Percentiles rank a stretch among this genome's conserved stretches.
phyloP scores from a whole-genome alignment of 2,329 filamentous ascomycete genomes.

The Zymoseptoria pseudotritici region DNA sequence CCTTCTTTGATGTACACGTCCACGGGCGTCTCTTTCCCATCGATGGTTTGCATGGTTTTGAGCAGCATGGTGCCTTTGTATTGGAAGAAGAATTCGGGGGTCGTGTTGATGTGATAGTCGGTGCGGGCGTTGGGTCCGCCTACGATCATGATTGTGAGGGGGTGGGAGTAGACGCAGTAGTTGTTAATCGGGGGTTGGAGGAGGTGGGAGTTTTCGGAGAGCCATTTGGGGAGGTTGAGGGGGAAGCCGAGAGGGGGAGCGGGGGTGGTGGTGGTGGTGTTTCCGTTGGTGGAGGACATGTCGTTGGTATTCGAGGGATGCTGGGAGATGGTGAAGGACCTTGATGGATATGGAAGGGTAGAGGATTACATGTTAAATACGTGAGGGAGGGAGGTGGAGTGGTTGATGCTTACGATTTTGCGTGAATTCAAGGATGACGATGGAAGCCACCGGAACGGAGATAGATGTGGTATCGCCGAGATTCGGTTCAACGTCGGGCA shows the following conservation, averaged over 20 bases:
- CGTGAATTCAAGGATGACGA: background rate
- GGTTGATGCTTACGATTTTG: background rate
- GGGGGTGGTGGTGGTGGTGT: background rate
- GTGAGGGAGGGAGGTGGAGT: background rate
- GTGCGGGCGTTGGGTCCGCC: constrained; percentile 93
- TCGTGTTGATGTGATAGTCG: constrained; percentile 97
- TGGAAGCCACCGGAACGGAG: background rate
- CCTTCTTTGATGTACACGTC: constrained; percentile 89
- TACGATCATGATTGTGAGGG: constrained; percentile 84
- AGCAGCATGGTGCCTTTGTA: constrained; percentile 89
- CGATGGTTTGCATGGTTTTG: constrained; percentile 68
- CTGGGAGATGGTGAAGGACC: background rate
- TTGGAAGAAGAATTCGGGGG: constrained; percentile 97
- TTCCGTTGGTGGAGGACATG: background rate
- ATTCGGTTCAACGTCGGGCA: background rate
- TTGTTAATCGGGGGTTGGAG: constrained; percentile 94
- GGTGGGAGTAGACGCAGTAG: constrained; percentile 87
- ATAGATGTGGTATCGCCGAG: background rate
- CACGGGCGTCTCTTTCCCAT: constrained; percentile 54
- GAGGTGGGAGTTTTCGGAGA: constrained; percentile 83
- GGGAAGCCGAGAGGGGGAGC: constrained; percentile 22
- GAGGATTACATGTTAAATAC: background rate
- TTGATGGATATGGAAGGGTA: background rate
- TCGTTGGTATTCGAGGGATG: background rate
- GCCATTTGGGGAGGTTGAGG: constrained; percentile 48